Conservation (phyloP, 495 filamentous ascomycete genomes). For the Astrothelium macrocarpum region DNA sequence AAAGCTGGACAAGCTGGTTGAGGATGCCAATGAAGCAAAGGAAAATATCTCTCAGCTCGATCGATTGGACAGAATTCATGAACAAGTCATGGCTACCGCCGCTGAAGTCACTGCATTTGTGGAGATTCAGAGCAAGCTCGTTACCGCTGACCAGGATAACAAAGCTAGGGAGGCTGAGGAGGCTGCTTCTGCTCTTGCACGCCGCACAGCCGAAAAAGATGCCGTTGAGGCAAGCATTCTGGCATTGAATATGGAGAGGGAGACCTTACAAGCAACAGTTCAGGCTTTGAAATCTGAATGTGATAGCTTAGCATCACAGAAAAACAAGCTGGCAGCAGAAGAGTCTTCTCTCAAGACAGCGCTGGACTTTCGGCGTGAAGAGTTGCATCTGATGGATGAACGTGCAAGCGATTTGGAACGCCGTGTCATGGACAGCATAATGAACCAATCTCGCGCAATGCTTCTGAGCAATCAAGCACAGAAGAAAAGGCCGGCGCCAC, state of each 20-base stretch:
- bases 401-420: slow-evolving; percentile 82
- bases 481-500: slow-evolving; percentile 37
- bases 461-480: slow-evolving; percentile 51
- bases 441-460: slow-evolving; percentile 84
- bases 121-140: slow-evolving; percentile 62
- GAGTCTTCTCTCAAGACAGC: slow-evolving; percentile 83
- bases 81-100: slow-evolving; percentile 78
- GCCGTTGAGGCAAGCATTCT: slow-evolving; percentile 64
- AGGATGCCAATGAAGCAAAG: slow-evolving; percentile 41
- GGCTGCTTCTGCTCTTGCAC: slow-evolving; percentile 68
- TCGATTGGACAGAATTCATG: slow-evolving; percentile 79
- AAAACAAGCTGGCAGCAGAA: slow-evolving; percentile 67
- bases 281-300: slow-evolving; percentile 33
- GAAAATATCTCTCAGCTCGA: slow-evolving; percentile 53
- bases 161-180: slow-evolving; percentile 77
- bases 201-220: slow-evolving; percentile 65
- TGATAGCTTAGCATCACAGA: slow-evolving; percentile 59
- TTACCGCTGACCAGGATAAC: slow-evolving; percentile 68
- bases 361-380: slow-evolving; percentile 75
- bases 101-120: slow-evolving; percentile 81
- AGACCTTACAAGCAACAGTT: slow-evolving; percentile 24
- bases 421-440: slow-evolving; percentile 84
- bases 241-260: slow-evolving; percentile 53
- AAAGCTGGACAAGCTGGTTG: slow-evolving; percentile 78
- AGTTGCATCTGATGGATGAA: slow-evolving; percentile 78